Conservation (phyloP, 257 asterid genomes). For the Galeopsis tetrahit region DNA sequence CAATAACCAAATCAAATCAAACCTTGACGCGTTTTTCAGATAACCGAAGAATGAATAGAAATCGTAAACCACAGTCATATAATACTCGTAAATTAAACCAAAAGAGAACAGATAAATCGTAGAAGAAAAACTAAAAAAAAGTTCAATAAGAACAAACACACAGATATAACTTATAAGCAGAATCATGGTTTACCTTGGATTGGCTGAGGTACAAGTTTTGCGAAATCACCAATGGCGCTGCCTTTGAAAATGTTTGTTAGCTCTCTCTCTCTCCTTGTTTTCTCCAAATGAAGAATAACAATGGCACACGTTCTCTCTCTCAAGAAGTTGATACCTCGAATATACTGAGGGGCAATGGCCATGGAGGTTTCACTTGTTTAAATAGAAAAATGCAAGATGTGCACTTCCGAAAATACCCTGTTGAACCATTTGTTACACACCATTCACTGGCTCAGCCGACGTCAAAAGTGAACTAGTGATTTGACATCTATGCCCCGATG, state of each 20-base stretch:
- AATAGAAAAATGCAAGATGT: not conserved
- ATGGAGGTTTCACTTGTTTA: constrained; percentile 18
- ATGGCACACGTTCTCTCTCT: constrained; percentile 7
- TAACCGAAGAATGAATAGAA: not conserved
- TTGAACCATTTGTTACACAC: not conserved
- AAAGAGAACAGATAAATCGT: not conserved
- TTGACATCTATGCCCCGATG: constrained; percentile 37
- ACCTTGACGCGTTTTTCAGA: not conserved
- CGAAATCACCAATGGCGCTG: not conserved
- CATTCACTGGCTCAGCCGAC: not conserved
- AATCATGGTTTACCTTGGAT: constrained; percentile 25
- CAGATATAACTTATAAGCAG: too few relatives aligned
- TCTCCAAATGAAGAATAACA: constrained; percentile 1
- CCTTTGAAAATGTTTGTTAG: not conserved
- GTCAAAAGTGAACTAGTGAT: not conserved
- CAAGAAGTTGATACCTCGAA: not conserved
- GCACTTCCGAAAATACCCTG: constrained; percentile 36
- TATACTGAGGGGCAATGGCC: constrained; percentile 17
- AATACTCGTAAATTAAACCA: not conserved
- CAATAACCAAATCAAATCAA: not conserved
- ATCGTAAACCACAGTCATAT: not conserved
- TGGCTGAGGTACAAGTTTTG: not conserved
- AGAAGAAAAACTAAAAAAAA: not conserved
- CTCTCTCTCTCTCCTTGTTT: not conserved
- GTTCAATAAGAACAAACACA: not conserved